phyloP scores from a whole-genome alignment of 2,329 filamentous ascomycete species.

The Hypoxylon sp. region DNA sequence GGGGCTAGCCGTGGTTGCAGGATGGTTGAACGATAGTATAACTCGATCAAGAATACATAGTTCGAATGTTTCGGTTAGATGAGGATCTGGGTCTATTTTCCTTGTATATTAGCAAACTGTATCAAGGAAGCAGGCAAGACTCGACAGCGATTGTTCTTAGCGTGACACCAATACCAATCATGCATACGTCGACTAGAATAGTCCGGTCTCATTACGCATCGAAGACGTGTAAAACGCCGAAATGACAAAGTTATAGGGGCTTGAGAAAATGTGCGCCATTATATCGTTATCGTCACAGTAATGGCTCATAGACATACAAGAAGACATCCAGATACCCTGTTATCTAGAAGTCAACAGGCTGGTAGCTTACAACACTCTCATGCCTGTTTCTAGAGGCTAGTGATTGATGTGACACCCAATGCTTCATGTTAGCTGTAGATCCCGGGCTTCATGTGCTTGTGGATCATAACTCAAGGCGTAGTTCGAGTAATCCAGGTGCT shows the following conservation, averaged over 20 bases:
- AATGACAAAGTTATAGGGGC: background rate
- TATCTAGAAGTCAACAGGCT: background rate
- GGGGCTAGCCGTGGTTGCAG: background rate
- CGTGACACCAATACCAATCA: background rate
- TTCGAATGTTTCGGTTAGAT: background rate
- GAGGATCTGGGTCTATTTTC: background rate
- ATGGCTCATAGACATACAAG: background rate
- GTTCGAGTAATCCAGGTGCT: background rate
- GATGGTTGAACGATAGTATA: background rate
- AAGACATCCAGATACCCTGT: background rate
- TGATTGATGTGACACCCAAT: constrained; percentile 1
- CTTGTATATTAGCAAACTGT: background rate
- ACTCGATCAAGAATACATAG: background rate
- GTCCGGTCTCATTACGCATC: background rate
- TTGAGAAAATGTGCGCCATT: background rate
- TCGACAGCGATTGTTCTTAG: background rate
- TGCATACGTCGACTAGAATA: background rate
- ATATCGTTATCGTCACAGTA: background rate
- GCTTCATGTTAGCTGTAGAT: background rate
- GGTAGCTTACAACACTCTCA: background rate
- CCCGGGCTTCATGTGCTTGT: background rate
- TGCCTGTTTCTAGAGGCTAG: background rate
- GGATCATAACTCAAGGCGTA: background rate
- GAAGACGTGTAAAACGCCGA: background rate
- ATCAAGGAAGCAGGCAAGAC: background rate